Evolutionary conservation across 805 yeast genomes (phyloP).

Genomic region (Candida golubevii): DNA sequence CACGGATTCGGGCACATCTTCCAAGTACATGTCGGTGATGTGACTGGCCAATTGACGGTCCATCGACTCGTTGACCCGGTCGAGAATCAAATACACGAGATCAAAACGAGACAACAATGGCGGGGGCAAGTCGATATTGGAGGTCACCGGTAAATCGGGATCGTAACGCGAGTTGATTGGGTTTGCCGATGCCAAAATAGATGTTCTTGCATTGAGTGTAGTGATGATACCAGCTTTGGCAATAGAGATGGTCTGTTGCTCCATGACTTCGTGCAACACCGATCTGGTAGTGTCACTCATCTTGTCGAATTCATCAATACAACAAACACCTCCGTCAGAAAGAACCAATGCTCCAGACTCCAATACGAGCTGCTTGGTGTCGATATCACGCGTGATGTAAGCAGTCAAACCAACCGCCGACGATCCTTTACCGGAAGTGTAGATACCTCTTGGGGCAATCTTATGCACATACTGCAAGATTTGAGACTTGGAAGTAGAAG

Average conservation of each 20-base stretch:
- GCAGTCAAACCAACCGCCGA: conserved; percentile 99
- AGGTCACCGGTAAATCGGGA: conserved; percentile 91
- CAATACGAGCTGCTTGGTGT: conserved; percentile 86
- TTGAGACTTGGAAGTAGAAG: conserved; percentile 96
- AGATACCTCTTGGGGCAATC: conserved; percentile 96
- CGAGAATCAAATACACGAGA: conserved; percentile 85
- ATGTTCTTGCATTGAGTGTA: conserved; percentile 92
- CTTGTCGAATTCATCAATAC: conserved; percentile 98
- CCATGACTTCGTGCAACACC: conserved; percentile 98
- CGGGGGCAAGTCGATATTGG: conserved; percentile 95
- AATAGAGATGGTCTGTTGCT: conserved; percentile 95
- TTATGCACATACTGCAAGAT: conserved; percentile 91
- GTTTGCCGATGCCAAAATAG: conserved; percentile 93
- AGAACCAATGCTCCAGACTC: conserved; percentile 96
- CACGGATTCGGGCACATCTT: conserved; percentile 76
- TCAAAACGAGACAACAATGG: conserved; percentile 94
- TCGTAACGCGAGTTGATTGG: conserved; percentile 95
- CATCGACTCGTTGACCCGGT: conserved; percentile 79
- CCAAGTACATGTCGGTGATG: conserved; percentile 86
- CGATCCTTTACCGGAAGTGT: conserved; percentile 97
- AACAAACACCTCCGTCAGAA: conserved; percentile 97
- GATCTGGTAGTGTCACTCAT: conserved; percentile 94
- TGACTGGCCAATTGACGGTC: conserved; percentile 89
- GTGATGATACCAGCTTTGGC: conserved; percentile 99
- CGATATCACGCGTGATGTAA: conserved; percentile 89